Percentiles rank a stretch among this genome's conserved stretches.
These are phyloP conservation scores for Phlebiopsis flavidoalba DNA, from an alignment of 768 basidiomycete species.

Conservation along the genomic window DNA sequence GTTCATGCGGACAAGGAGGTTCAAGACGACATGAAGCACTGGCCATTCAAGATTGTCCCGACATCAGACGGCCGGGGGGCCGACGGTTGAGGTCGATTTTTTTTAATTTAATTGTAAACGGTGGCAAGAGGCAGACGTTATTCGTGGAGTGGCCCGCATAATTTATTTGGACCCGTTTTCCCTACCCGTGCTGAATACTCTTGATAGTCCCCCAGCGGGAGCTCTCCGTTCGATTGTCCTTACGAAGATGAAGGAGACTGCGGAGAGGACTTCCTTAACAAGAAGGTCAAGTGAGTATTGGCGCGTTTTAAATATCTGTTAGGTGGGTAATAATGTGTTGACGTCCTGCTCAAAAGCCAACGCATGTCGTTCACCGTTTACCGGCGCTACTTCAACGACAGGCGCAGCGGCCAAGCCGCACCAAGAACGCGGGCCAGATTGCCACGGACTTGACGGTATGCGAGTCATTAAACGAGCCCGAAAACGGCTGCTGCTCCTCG, in stretches of 20 bases:
- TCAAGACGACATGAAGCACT: conserved; percentile 82
- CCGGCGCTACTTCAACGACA: conserved; percentile 99
- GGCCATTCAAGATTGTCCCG: conserved; percentile 78
- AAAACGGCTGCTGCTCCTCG: conserved; percentile 95
- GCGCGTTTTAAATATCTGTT: background rate
- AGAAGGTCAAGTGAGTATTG: conserved; percentile 82
- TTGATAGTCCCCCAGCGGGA: conserved; percentile 77
- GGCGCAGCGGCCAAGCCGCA: conserved; percentile 98
- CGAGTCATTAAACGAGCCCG: conserved; percentile 99
- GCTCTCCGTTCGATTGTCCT: conserved; percentile 84
- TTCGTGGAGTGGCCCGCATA: conserved; percentile 60
- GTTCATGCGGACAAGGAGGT: conserved; percentile 92
- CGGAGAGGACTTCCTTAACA: conserved; percentile 91
- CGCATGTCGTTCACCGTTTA: conserved; percentile 90
- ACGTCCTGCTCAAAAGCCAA: conserved; percentile 44
- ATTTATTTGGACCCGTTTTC: background rate
- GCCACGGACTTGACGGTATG: conserved; percentile 93
- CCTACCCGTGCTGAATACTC: background rate
- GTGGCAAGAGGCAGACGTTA: conserved; percentile 75
- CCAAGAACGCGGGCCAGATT: conserved; percentile 96
- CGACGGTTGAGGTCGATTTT: conserved; percentile 81
- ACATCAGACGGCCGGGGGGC: conserved; percentile 71
- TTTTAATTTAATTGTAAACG: too few species aligned
- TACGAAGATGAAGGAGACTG: conserved; percentile 93
- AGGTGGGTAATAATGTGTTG: background rate